Evolutionary conservation across 2,329 filamentous ascomycete species (phyloP).

Genomic region (Tolypocladium paradoxum): DNA sequence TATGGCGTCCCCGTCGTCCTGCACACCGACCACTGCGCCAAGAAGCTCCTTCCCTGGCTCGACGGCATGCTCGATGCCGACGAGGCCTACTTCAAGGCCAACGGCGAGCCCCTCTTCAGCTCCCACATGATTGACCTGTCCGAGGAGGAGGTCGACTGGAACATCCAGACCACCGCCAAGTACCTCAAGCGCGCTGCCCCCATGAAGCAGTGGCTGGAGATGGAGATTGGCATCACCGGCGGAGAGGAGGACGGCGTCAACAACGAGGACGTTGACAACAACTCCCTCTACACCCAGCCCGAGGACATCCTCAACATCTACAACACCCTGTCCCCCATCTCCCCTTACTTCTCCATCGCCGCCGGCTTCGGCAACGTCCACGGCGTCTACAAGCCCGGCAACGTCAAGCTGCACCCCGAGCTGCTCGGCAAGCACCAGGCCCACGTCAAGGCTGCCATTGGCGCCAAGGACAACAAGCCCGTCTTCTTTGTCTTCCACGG

Average conservation of each 20-base stretch:
- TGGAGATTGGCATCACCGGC: constrained; percentile 82
- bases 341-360: constrained; percentile 94
- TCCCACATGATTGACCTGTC: constrained; percentile 98
- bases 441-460: constrained; percentile 74
- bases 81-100: constrained; percentile 87
- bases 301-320: constrained; percentile 92
- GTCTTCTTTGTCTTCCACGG: constrained; percentile 99
- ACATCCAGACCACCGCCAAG: constrained; percentile 82
- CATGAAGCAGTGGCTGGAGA: constrained; percentile 99
- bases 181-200: constrained; percentile 91
- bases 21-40: constrained; percentile 97
- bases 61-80: constrained; percentile 93
- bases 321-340: constrained; percentile 74
- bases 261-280: constrained; percentile 97
- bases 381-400: constrained; percentile 97
- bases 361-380: constrained; percentile 98
- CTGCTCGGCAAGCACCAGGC: constrained; percentile 94
- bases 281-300: constrained; percentile 93
- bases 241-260: constrained; percentile 98
- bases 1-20: constrained; percentile 90
- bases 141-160: constrained; percentile 81
- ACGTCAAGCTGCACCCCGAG: constrained; percentile 93
- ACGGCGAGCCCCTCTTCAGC: constrained; percentile 87
- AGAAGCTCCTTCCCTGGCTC: constrained; percentile 98
- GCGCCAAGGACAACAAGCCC: constrained; percentile 68